Conservation (phyloP, 345 rosid genomes). For the Aquilaria malaccensis region DNA sequence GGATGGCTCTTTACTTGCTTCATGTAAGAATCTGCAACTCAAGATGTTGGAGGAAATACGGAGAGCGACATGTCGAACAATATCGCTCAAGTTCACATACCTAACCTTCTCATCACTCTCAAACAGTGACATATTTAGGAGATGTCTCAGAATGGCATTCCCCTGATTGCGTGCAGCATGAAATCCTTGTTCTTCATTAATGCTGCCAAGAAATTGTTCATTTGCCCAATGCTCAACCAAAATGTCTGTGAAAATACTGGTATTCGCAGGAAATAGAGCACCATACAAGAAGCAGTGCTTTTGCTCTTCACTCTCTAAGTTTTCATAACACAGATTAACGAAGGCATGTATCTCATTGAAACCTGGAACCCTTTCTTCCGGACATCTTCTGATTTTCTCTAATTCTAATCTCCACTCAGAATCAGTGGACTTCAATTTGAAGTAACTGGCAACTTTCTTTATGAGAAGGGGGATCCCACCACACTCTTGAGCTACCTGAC, state of each 20-base stretch:
- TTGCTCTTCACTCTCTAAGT: conserved; percentile 13
- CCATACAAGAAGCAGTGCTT: conserved; percentile 24
- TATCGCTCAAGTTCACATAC: conserved; percentile 20
- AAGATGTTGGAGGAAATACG: conserved; percentile 9
- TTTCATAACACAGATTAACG: conserved; percentile 17
- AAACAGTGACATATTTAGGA: conserved; percentile 15
- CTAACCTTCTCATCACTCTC: conserved; percentile 11
- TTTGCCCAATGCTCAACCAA: conserved; percentile 25
- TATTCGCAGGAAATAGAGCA: conserved; percentile 16
- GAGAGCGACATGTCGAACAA: conserved; percentile 15
- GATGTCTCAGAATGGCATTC: conserved; percentile 11
- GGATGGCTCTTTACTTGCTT: not conserved
- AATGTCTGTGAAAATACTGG: conserved; percentile 18
- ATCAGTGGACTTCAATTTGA: conserved; percentile 13
- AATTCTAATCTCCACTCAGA: conserved; percentile 18
- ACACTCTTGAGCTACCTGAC: conserved; percentile 17
- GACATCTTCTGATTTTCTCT: conserved; percentile 11
- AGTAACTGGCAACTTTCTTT: conserved; percentile 19
- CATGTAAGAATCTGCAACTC: conserved; percentile 5
- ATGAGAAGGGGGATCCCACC: conserved; percentile 22
- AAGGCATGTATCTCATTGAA: conserved; percentile 23
- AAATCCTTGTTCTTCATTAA: not conserved
- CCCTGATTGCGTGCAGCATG: conserved; percentile 12
- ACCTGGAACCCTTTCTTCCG: conserved; percentile 8
- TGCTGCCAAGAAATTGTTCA: conserved; percentile 13